These are phyloP conservation scores for Aspergillus kassunensis DNA, from an alignment of 495 filamentous ascomycete genomes.

Conservation along the genomic window DNA sequence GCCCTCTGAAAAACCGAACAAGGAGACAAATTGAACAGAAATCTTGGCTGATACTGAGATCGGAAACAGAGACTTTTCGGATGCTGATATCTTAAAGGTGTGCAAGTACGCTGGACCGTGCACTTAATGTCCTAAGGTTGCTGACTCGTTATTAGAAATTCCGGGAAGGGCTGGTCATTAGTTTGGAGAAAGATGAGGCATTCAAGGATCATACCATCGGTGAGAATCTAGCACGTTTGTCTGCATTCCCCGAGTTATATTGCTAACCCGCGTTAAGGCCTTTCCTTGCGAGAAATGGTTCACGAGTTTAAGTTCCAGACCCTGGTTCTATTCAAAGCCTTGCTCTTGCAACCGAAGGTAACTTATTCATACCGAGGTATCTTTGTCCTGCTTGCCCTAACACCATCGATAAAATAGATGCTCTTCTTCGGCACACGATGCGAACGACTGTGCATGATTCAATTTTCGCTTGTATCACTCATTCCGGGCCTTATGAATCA, in stretches of 20 bases:
- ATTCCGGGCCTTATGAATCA: constrained; percentile 85
- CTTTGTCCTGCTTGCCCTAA: background rate
- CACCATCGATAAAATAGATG: constrained; percentile 58
- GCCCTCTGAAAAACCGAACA: background rate
- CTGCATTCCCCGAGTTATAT: background rate
- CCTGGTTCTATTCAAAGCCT: constrained; percentile 87
- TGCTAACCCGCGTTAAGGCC: constrained; percentile 41
- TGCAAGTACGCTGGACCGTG: constrained; percentile 12
- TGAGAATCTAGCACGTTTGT: constrained; percentile 36
- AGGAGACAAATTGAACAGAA: background rate
- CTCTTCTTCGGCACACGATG: constrained; percentile 96
- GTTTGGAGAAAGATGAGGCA: constrained; percentile 61
- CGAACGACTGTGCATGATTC: constrained; percentile 94
- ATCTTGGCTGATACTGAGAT: constrained; percentile 16
- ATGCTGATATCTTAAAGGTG: constrained; percentile 68
- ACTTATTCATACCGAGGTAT: background rate
- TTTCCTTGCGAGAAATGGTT: constrained; percentile 87
- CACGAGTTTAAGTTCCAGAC: constrained; percentile 93
- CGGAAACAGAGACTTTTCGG: constrained; percentile 60
- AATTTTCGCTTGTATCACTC: constrained; percentile 91
- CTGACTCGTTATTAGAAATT: constrained; percentile 59
- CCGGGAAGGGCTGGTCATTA: constrained; percentile 77
- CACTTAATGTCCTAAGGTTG: background rate
- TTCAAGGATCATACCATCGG: constrained; percentile 85
- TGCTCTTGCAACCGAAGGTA: constrained; percentile 92